Evolutionary conservation across 1,284 basidiomycete species (phyloP).

Genomic region (Rhodotorula glutinis): DNA sequence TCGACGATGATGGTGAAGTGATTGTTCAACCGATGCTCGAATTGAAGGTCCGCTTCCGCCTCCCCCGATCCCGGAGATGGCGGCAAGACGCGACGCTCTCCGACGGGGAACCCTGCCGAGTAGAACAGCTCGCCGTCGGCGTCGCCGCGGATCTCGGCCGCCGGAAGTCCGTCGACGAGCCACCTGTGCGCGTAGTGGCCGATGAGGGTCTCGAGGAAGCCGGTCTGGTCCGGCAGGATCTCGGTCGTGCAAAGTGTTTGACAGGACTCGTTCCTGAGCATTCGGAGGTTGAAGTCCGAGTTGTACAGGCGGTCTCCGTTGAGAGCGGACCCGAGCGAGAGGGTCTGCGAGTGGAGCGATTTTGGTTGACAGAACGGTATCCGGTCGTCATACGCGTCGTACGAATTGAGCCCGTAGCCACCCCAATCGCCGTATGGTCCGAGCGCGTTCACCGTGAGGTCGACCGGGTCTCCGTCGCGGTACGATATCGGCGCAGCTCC

Average conservation of each 20-base stretch:
- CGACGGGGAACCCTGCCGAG: slow-evolving; percentile 51
- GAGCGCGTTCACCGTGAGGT: slow-evolving; percentile 48
- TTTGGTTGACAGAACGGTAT: slow-evolving; percentile 86
- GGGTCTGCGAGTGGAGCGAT: slow-evolving; percentile 74
- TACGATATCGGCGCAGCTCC: slow-evolving; percentile 50
- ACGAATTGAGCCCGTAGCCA: slow-evolving; percentile 3
- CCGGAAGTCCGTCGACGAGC: slow-evolving; percentile 90
- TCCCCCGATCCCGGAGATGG: slow-evolving; percentile 14
- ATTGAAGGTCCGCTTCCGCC: slow-evolving; percentile 44
- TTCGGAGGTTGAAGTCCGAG: slow-evolving; percentile 78
- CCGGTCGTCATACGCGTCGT: slow-evolving; percentile 77
- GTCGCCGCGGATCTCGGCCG: slow-evolving; percentile 69
- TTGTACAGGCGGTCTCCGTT: slow-evolving; percentile 95
- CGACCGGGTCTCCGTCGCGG: slow-evolving; percentile 45
- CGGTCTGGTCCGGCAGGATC: slow-evolving; percentile 68
- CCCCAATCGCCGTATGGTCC: slow-evolving; percentile 22
- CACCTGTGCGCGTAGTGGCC: slow-evolving; percentile 90
- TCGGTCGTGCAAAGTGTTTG: slow-evolving; percentile 66
- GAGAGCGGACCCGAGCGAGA: slow-evolving; percentile 86
- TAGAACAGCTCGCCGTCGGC: slow-evolving; percentile 78
- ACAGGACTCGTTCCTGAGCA: slow-evolving; percentile 72
- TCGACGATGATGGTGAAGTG: slow-evolving; percentile 81
- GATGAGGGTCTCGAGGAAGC: slow-evolving; percentile 88
- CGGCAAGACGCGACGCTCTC: slow-evolving; percentile 9
- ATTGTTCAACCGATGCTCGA: slow-evolving; percentile 64